Conservation (phyloP, 108 stramenopile species). For the Fistulifera solaris region DNA sequence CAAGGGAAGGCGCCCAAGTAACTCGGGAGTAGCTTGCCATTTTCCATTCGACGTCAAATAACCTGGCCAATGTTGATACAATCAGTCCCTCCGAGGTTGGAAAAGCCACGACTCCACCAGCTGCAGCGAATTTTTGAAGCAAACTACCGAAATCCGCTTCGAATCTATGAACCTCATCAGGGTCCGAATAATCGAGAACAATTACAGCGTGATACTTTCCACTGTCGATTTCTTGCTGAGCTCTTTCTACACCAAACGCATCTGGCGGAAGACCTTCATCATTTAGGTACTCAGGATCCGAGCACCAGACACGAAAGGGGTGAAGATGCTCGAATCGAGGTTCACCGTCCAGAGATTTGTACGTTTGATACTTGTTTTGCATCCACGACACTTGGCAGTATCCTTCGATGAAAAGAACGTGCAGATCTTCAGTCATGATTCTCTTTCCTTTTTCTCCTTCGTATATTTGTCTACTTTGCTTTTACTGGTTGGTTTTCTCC, state of each 20-base stretch:
- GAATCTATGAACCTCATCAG: neutral
- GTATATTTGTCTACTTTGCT: too few relatives aligned
- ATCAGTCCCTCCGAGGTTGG: conserved; percentile 8
- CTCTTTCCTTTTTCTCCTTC: too few relatives aligned
- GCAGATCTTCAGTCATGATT: conserved; percentile 2
- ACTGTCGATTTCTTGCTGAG: conserved; percentile 11
- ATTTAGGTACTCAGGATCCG: neutral
- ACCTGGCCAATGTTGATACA: conserved; percentile 2
- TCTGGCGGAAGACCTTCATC: neutral
- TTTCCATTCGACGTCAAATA: conserved; percentile 4
- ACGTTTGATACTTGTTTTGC: conserved; percentile 3
- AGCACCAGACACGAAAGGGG: conserved; percentile 11
- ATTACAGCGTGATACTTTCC: conserved; percentile 9
- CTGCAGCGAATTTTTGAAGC: conserved; percentile 8
- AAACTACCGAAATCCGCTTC: conserved; percentile 6
- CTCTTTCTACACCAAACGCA: conserved; percentile 11
- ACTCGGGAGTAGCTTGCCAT: conserved; percentile 7
- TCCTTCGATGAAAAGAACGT: conserved; percentile 19
- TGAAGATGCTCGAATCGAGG: too few relatives aligned
- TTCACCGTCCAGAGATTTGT: too few relatives aligned
- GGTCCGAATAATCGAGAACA: conserved; percentile 9
- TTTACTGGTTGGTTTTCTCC: too few relatives aligned
- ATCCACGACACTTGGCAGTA: conserved; percentile 18
- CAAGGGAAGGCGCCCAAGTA: conserved; percentile 3
- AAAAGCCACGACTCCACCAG: conserved; percentile 11